Base-by-base conservation (phyloP, 179 eudicot genomes). In the Dionaea muscipula region DNA sequence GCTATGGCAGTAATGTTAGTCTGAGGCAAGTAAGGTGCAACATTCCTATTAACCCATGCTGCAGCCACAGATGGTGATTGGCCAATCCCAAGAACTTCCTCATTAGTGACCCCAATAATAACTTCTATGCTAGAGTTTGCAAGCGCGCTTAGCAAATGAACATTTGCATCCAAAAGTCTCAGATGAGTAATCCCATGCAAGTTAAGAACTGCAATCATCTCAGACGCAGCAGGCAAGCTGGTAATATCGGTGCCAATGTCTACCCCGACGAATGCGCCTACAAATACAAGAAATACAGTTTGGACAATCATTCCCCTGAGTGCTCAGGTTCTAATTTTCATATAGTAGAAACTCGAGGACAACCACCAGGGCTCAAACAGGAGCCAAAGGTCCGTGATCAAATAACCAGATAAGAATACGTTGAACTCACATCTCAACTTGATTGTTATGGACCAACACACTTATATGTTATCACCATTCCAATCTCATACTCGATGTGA, bases 1-100 rank as follows among this genome's bases (percentile, higher is more conserved):
- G 90, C 83, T 56, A 90, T 69, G 47, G 90, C 68, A 3, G 97
- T 86, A 53, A 90, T 90, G 48, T 83, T 83, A 37, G 97, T 83
- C 8, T 65, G 57, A 19, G 97, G 97, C 51, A 79, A 60, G 57
- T 79, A 78, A 57, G 95, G 82, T 14, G 77, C 89, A 7, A 90
- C 77, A 45, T 90, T 86, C 46, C 57, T 65, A 33, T 75, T 82
- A 24, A 90, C 57, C 97, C 95, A 90, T 1, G 83, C 64, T 0
- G 97, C 97, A 2, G 95, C 94, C 1, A 40, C 60, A 16, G 94
- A 77, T 14, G 90, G 81, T 2, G 81, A 68, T 49, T 75, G 71
- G 16, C 95, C 95, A 41, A 83, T 76, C n/a, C 82, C 79, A 12
- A 84, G 55, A 53, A 86, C 59, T 62, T 86, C 79, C 48, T 79